phyloP scores from a whole-genome alignment of 164 flowering plant genomes.

The Cinnamomum micranthum region DNA sequence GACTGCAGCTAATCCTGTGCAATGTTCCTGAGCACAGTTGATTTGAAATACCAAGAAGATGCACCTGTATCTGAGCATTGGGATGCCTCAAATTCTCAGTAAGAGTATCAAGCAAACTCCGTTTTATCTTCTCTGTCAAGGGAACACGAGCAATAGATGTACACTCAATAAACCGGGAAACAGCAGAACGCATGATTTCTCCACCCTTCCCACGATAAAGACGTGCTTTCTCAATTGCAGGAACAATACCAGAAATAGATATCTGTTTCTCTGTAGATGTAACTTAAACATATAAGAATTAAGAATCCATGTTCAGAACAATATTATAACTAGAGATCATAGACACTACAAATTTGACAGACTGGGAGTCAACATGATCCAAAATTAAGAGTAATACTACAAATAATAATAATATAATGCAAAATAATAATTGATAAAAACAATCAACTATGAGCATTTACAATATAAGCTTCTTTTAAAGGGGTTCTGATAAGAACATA shows the following conservation, averaged over 20 bases:
- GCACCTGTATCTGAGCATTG: constrained; percentile 90
- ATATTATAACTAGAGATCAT: no score
- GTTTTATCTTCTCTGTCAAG: constrained; percentile 56
- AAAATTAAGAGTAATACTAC: no score
- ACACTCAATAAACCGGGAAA: constrained; percentile 83
- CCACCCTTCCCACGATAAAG: constrained; percentile 99
- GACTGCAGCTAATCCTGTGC: not conserved
- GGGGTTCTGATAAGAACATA: no score
- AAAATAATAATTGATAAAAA: no score
- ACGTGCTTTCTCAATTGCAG: constrained; percentile 96
- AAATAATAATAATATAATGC: no score
- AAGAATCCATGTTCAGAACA: not conserved
- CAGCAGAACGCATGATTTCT: constrained; percentile 94
- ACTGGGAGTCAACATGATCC: no score
- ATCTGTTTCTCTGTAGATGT: constrained; percentile 64
- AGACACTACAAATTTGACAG: no score
- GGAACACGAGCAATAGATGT: constrained; percentile 46
- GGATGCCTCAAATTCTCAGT: constrained; percentile 92
- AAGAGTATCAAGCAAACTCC: constrained; percentile 68
- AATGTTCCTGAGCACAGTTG: not conserved
- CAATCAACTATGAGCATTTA: no score
- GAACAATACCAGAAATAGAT: constrained; percentile 65
- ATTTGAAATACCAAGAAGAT: not conserved
- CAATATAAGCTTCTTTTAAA: no score
- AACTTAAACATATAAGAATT: not conserved